A percentile compares a stretch with the other conserved stretches of the same genome.
Evolutionary conservation across 345 rosid species (phyloP).

Genomic region (Raphanus raphanistrum): DNA sequence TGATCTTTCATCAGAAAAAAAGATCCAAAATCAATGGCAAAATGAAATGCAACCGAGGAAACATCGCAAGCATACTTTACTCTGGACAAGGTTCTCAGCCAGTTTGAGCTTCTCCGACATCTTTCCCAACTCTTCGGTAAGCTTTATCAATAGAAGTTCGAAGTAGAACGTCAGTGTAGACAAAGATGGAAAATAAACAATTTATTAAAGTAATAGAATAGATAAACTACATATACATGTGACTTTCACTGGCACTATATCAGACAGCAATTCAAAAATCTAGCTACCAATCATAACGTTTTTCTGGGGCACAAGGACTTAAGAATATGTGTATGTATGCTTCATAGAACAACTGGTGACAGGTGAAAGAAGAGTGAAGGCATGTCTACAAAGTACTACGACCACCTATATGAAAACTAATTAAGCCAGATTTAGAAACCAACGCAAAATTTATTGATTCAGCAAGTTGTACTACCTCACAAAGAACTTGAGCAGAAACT

Average conservation of each 20-base stretch:
- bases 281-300: background rate
- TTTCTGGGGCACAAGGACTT: background rate
- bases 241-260: background rate
- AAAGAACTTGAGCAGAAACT: slow-evolving; percentile 4
- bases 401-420: background rate
- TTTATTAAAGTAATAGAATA: background rate
- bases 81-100: slow-evolving; percentile 77
- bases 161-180: slow-evolving; percentile 25
- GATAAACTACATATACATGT: background rate
- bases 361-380: background rate
- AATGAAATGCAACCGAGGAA: background rate
- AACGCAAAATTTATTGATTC: background rate
- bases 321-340: background rate
- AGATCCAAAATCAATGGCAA: background rate
- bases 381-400: background rate
- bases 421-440: background rate
- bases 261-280: background rate
- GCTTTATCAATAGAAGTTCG: slow-evolving; percentile 48
- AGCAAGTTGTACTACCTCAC: background rate
- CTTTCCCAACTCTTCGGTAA: slow-evolving; percentile 86
- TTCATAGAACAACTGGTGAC: background rate
- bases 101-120: slow-evolving; percentile 94
- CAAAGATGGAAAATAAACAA: background rate
- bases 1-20: slow-evolving; percentile 14
- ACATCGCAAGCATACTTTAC: slow-evolving; percentile 54